Percentiles rank a stretch among this genome's conserved stretches.
phyloP scores from a whole-genome alignment of 1,284 basidiomycete species.

The Leccinum subrobustum region DNA sequence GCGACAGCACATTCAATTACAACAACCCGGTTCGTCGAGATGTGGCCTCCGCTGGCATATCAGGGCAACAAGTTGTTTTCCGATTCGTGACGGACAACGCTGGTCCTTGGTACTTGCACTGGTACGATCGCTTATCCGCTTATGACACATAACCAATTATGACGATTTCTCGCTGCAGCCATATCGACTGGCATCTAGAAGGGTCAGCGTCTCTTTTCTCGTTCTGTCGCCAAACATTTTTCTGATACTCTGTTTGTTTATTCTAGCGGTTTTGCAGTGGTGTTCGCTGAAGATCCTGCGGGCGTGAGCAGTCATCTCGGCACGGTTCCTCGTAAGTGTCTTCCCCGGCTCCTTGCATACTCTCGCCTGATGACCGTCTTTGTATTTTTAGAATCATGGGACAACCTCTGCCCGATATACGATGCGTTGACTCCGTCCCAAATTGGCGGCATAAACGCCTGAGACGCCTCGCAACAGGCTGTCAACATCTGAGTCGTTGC shows the following conservation, averaged over 20 bases:
- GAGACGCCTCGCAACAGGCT: background rate
- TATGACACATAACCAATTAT: background rate
- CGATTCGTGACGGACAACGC: conserved; percentile 39
- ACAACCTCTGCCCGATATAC: background rate
- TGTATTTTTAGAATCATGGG: background rate
- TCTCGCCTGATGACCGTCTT: background rate
- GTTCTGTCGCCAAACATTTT: background rate
- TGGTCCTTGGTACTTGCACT: conserved; percentile 38
- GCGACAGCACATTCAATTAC: conserved; percentile 36
- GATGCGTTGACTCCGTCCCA: background rate
- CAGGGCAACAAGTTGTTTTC: conserved; percentile 31
- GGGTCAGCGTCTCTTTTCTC: background rate
- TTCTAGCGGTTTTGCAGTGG: background rate
- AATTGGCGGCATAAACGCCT: background rate
- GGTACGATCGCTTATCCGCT: background rate
- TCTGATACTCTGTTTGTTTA: background rate
- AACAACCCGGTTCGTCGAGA: conserved; percentile 40
- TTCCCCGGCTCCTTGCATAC: background rate
- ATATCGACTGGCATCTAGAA: background rate
- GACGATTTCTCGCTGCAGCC: background rate
- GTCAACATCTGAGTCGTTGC: background rate
- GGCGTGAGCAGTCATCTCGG: background rate
- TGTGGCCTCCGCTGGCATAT: conserved; percentile 26
- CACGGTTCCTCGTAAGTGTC: background rate
- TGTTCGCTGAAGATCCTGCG: background rate